Evolutionary conservation across 805 yeast species (phyloP).

Genomic region (Kodamaea fukazawae): DNA sequence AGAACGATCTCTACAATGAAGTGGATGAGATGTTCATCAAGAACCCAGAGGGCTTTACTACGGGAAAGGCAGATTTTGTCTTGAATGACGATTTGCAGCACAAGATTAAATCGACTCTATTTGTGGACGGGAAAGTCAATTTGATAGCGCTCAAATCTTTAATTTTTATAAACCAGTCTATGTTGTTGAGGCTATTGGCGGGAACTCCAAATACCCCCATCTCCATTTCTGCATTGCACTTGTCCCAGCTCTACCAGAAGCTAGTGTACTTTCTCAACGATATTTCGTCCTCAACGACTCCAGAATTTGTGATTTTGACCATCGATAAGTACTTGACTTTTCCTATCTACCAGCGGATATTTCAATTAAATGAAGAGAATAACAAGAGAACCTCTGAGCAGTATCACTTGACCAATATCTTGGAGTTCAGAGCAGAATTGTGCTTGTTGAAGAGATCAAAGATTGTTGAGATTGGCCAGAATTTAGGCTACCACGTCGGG

Average conservation of each 20-base stretch:
- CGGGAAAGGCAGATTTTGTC: too few relatives aligned
- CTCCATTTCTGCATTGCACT: slow-evolving; percentile 40
- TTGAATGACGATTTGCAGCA: slow-evolving; percentile 4
- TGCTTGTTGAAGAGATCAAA: slow-evolving; percentile 47
- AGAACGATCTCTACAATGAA: slow-evolving; percentile 42
- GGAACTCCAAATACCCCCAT: slow-evolving; percentile 30
- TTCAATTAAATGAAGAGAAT: slow-evolving; percentile 19
- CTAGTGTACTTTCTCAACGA: slow-evolving; percentile 42
- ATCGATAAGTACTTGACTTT: slow-evolving; percentile 40
- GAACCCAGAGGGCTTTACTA: slow-evolving; percentile 1
- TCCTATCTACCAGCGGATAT: slow-evolving; percentile 21
- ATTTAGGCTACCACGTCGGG: slow-evolving; percentile 18
- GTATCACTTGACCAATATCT: slow-evolving; percentile 20
- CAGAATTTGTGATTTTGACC: slow-evolving; percentile 25
- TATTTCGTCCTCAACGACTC: slow-evolving; percentile 16
- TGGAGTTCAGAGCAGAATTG: slow-evolving; percentile 49
- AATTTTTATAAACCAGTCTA: slow-evolving; percentile 37
- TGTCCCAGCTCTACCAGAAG: slow-evolving; percentile 38
- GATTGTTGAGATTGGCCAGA: slow-evolving; percentile 26
- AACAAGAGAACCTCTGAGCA: slow-evolving; percentile 12
- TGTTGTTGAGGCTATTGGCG: slow-evolving; percentile 36
- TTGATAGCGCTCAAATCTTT: slow-evolving; percentile 27
- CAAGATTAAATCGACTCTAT: slow-evolving; percentile 5
- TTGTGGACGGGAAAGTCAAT: slow-evolving; percentile 12
- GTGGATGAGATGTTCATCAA: slow-evolving; percentile 13